These are phyloP conservation scores for Botrytis elliptica DNA, from an alignment of 2,329 filamentous ascomycete genomes.

Conservation along the genomic window DNA sequence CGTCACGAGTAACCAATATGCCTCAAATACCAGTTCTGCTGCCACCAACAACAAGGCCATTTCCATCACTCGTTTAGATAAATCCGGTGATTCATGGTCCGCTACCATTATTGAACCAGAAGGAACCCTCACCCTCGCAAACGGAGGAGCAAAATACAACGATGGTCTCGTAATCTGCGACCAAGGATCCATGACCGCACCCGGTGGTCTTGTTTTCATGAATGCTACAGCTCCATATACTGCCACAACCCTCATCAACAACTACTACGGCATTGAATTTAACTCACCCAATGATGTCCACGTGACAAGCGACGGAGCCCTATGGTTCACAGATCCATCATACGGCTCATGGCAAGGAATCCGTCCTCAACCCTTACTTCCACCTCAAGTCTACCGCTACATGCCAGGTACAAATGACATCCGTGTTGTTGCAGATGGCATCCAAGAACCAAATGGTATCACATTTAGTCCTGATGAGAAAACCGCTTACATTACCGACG, in stretches of 20 bases:
- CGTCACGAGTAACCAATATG: conserved; percentile 42
- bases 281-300: conserved; percentile 59
- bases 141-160: conserved; percentile 27
- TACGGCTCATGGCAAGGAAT: conserved; percentile 61
- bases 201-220: conserved; percentile 26
- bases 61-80: conserved; percentile 30
- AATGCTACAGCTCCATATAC: conserved; percentile 25
- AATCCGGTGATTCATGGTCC: conserved; percentile 47
- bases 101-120: conserved; percentile 17
- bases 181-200: conserved; percentile 26
- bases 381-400: conserved; percentile 58
- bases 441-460: conserved; percentile 56
- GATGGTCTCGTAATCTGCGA: conserved; percentile 27
- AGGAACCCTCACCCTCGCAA: conserved; percentile 24
- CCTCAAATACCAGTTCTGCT: conserved; percentile 40
- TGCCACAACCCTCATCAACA: conserved; percentile 51
- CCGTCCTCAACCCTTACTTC: conserved; percentile 51
- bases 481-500: conserved; percentile 54
- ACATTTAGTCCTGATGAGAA: conserved; percentile 55
- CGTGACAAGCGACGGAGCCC: conserved; percentile 51
- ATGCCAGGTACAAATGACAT: conserved; percentile 51
- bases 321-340: conserved; percentile 62
- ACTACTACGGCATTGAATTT: conserved; percentile 57
- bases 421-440: conserved; percentile 56
- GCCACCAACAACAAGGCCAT: conserved; percentile 24